These are phyloP conservation scores for Pontederia crassipes DNA, from an alignment of 176 grass and related monocot species.

Conservation along the genomic window DNA sequence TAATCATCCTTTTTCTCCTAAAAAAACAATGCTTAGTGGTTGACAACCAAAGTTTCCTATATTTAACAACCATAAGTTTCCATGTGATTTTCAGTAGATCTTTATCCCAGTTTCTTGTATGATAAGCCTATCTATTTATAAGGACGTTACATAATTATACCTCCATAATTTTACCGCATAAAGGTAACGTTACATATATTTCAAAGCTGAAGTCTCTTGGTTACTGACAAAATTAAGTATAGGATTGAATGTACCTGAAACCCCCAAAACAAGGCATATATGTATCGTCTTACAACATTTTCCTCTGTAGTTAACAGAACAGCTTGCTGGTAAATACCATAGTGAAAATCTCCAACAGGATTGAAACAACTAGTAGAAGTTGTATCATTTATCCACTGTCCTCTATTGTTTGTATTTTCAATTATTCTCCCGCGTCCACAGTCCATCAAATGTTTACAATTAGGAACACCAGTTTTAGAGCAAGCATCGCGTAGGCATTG, in stretches of 20 bases:
- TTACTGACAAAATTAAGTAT: no score
- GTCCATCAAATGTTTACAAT: constrained; percentile 49
- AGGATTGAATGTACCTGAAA: constrained; percentile 57
- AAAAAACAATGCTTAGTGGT: no score
- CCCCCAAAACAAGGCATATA: constrained; percentile 95
- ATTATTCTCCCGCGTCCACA: constrained; percentile 36
- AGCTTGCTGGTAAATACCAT: constrained; percentile 75
- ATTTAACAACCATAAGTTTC: no score
- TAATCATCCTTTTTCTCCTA: no score
- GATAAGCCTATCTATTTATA: no score
- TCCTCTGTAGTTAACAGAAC: constrained; percentile 57
- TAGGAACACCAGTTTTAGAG: constrained; percentile 19
- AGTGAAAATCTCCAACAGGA: constrained; percentile 30
- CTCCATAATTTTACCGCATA: no score
- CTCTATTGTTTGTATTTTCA: constrained; percentile 10
- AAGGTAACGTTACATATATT: no score
- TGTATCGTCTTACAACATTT: constrained; percentile 62
- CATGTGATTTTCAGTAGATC: no score
- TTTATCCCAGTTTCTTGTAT: no score
- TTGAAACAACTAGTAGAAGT: constrained; percentile 53
- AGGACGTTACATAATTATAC: no score
- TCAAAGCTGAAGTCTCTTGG: no score
- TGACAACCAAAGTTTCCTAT: no score
- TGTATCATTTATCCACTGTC: constrained; percentile 36
- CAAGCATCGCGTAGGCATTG: constrained; percentile 73